A percentile compares a stretch with the other conserved stretches of the same genome.
Evolutionary conservation across 2,329 filamentous ascomycete species (phyloP).

Genomic region (Pyrenophora tritici-repentis): DNA sequence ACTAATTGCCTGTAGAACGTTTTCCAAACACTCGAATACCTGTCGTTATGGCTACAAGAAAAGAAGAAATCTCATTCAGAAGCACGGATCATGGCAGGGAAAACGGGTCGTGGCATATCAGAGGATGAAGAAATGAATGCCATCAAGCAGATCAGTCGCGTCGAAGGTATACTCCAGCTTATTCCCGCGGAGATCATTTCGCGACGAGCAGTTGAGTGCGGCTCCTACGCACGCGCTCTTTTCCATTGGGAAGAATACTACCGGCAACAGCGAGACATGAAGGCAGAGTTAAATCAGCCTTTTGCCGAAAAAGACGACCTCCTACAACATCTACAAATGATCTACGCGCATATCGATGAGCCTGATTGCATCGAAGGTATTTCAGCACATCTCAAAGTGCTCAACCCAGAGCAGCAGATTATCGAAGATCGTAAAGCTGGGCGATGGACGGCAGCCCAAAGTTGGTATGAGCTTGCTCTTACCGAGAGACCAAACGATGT

Average conservation of each 20-base stretch:
- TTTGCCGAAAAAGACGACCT: constrained; percentile 63
- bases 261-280: constrained; percentile 56
- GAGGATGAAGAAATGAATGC: constrained; percentile 58
- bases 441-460: constrained; percentile 91
- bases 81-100: constrained; percentile 48
- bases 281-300: constrained; percentile 55
- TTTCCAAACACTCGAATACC: constrained; percentile 88
- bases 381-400: constrained; percentile 79
- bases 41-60: constrained; percentile 85
- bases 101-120: constrained; percentile 50
- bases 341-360: constrained; percentile 97
- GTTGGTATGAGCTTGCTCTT: constrained; percentile 94
- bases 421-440: constrained; percentile 91
- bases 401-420: constrained; percentile 94
- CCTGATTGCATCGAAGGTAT: constrained; percentile 96
- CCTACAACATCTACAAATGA: constrained; percentile 81
- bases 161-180: constrained; percentile 72
- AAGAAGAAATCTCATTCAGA: constrained; percentile 62
- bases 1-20: constrained; percentile 66
- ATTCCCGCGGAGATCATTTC: constrained; percentile 77
- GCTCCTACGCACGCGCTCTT: constrained; percentile 86
- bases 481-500: constrained; percentile 76
- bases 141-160: constrained; percentile 62
- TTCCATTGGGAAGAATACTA: constrained; percentile 96
- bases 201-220: constrained; percentile 86